phyloP scores from a whole-genome alignment of 768 basidiomycete species.

The Leccinum rimulosum region DNA sequence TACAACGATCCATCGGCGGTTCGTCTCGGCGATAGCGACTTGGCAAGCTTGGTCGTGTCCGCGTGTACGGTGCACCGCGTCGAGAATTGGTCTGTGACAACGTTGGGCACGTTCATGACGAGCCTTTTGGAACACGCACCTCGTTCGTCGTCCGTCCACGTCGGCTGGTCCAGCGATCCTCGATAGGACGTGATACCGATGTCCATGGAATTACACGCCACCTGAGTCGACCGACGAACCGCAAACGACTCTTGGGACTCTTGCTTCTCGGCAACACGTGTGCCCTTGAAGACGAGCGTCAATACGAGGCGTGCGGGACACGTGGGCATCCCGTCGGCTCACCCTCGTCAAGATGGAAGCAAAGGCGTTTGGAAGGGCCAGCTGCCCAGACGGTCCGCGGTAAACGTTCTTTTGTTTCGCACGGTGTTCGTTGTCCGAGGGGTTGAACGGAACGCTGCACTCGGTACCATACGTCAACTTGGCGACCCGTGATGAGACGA shows the following conservation, averaged over 20 bases:
- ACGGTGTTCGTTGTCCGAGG: constrained; percentile 39
- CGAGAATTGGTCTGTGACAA: constrained; percentile 30
- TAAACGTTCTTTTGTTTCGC: constrained; percentile 32
- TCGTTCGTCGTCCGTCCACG: constrained; percentile 35
- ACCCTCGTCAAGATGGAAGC: constrained; percentile 44
- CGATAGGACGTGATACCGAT: constrained; percentile 31
- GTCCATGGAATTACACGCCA: constrained; percentile 20
- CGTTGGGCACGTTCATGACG: background rate
- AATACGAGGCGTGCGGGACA: background rate
- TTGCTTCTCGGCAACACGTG: constrained; percentile 43
- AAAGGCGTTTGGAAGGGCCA: constrained; percentile 40
- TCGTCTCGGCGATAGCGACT: constrained; percentile 19
- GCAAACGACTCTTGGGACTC: constrained; percentile 42
- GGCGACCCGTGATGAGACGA: constrained; percentile 47
- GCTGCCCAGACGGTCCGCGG: constrained; percentile 37
- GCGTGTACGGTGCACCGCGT: constrained; percentile 36
- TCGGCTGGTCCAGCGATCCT: constrained; percentile 26
- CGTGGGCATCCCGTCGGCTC: background rate
- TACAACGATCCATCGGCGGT: constrained; percentile 25
- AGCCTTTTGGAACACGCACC: constrained; percentile 13
- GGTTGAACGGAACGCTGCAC: constrained; percentile 36
- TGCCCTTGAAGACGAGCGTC: constrained; percentile 34
- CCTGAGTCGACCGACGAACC: constrained; percentile 25
- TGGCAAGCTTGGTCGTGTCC: constrained; percentile 32
- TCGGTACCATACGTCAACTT: constrained; percentile 48